Evolutionary conservation across 2,329 filamentous ascomycete species (phyloP), one percentile per base, ranked within the genome.

Genomic region (Cercospora beticola): DNA sequence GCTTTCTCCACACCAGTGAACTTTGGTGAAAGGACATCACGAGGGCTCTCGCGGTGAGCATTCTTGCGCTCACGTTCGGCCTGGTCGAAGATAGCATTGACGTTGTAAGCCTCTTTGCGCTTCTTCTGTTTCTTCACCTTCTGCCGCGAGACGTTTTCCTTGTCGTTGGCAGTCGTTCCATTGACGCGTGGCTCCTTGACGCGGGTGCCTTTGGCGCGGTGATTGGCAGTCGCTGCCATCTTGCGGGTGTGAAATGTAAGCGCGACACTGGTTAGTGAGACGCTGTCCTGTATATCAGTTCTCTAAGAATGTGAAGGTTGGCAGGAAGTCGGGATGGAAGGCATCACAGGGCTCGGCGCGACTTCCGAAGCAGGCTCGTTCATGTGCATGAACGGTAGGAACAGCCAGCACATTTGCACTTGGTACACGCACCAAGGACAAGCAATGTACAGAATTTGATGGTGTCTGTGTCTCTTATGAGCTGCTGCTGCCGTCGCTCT

Each of bases 401-500:
- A 57, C 65, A 43, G 49, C 9, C 28, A 46, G 43, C 18, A 43
- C 10, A 7, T 40, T 52, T 60, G 30, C 56, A 57, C 31, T 40
- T 49, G 60, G 59, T 66, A 62, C 26, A 62, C 16, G 59, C 57
- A n/a, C 21, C 31, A n/a, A 31, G 23, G 21, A 26, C 43, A 61
- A 26, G 26, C 46, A 57, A 26, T 72, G 64, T 68, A 72, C 66
- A 62, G 40, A 8, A 56, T 56, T 52, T 66, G 16, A 28, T 56
- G 28, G 18, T 26, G 43, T 43, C 23, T 62, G 36, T 54, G 62
- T 56, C 59, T 52, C 43, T 65, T 64, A 68, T 28, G 68, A 67
- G 56, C 70, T 71, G 52, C 49, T 64, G 62, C 62, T 64, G 31
- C 66, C 67, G 21, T 72, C 72, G 28, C 73, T 73, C 65, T 89